Conservation (phyloP, 805 yeast genomes). For the Nakazawaea peltata region DNA sequence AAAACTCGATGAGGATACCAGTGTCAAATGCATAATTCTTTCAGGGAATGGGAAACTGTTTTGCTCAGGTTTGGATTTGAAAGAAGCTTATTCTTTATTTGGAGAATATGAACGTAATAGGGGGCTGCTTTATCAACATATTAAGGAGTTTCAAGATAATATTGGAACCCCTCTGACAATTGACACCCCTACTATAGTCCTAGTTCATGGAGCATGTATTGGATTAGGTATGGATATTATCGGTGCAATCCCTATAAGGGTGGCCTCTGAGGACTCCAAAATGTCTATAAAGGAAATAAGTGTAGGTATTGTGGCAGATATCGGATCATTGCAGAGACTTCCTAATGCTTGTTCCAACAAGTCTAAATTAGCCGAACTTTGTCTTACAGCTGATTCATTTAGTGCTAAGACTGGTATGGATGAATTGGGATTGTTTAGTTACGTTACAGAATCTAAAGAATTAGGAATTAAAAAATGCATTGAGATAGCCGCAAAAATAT, state of each 20-base stretch:
- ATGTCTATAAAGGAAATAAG: conserved; percentile 63
- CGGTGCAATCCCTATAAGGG: conserved; percentile 48
- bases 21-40: conserved; percentile 46
- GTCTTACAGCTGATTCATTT: conserved; percentile 55
- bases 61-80: conserved; percentile 60
- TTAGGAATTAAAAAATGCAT: conserved; percentile 42
- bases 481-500: conserved; percentile 39
- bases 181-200: conserved; percentile 54
- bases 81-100: conserved; percentile 16
- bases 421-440: conserved; percentile 43
- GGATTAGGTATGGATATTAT: conserved; percentile 69
- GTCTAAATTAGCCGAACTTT: conserved; percentile 51
- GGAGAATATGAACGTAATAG: conserved; percentile 15
- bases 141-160: conserved; percentile 51
- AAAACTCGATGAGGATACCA: conserved; percentile 32
- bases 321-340: conserved; percentile 67
- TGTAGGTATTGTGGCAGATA: conserved; percentile 72
- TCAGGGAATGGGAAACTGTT: conserved; percentile 50
- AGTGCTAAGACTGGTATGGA: conserved; percentile 47
- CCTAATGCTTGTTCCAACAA: conserved; percentile 44
- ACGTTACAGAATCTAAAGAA: conserved; percentile 35
- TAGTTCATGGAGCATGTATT: conserved; percentile 54
- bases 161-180: conserved; percentile 41
- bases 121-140: conserved; percentile 25
- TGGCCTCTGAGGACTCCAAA: conserved; percentile 41